Conservation (phyloP, 208 protist genomes). For the Novymonas esmeraldas region DNA sequence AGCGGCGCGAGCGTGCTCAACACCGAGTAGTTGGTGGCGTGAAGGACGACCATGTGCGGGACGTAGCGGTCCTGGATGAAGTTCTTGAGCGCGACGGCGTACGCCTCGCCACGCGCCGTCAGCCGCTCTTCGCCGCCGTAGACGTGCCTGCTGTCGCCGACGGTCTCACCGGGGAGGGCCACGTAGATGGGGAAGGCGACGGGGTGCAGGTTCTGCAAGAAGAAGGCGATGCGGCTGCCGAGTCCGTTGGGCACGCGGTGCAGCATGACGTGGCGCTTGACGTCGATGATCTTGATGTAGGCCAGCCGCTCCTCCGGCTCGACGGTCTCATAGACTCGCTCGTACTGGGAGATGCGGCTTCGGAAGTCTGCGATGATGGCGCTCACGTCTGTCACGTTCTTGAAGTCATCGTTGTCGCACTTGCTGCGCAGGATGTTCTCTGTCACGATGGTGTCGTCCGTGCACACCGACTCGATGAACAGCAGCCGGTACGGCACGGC, state of each 20-base stretch:
- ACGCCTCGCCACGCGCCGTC: constrained; percentile 62
- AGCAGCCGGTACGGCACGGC: constrained; percentile 72
- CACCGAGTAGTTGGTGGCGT: constrained; percentile 79
- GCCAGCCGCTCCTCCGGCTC: constrained; percentile 57
- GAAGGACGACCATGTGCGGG: constrained; percentile 84
- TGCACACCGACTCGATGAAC: constrained; percentile 94
- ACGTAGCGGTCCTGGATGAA: constrained; percentile 88
- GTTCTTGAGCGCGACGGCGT: constrained; percentile 61
- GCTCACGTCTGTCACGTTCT: constrained; percentile 73
- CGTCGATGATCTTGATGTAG: constrained; percentile 91
- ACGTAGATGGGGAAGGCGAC: constrained; percentile 88
- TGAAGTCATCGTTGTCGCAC: constrained; percentile 92
- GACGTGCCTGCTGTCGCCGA: constrained; percentile 56
- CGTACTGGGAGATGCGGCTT: constrained; percentile 84
- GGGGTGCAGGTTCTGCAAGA: constrained; percentile 89
- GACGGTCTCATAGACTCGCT: constrained; percentile 90
- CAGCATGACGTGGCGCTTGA: constrained; percentile 87
- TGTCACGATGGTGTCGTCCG: constrained; percentile 85
- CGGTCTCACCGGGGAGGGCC: constrained; percentile 80
- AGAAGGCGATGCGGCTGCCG: constrained; percentile 85
- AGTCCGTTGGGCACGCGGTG: constrained; percentile 74
- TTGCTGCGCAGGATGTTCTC: constrained; percentile 91
- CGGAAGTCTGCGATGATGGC: constrained; percentile 83
- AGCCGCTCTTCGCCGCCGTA: constrained; percentile 84
- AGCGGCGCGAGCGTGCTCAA: constrained; percentile 73